Base-by-base conservation (phyloP, 805 yeast genomes). In the Yamadazyma sp. region DNA sequence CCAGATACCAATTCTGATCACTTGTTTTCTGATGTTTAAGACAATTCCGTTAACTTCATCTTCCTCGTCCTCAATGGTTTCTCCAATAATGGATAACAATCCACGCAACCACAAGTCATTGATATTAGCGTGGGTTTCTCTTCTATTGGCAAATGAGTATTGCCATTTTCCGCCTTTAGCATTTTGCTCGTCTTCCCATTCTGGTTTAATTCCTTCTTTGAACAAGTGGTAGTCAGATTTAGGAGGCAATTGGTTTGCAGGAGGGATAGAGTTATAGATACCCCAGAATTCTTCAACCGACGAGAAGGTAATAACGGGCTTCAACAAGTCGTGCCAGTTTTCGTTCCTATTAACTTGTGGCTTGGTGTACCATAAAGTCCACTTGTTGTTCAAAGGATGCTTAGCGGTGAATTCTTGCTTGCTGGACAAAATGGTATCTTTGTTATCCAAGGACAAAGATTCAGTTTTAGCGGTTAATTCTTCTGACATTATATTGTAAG, bases 241-340 rank as follows among this genome's bases (percentile, higher is more conserved):
- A 55, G 83, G 59, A 52, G 98, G 98, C 59, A 93, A 75, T 59
- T 89, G 96, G 46, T 80, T 78, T 35, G 95, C 96, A 53, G 80
- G 80, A 50, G 98, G 98, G 53, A 93, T 82, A 28, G 95, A 84
- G 66, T 93, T 90, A 73, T 80, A 85, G 49, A 91, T 84, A 17
- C 98, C 99, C 99, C 99, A 93, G 71, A 93, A 93, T 64, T 91
- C 97, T 71, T 93, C 99, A 36, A 93, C 98, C n/a, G 96, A 80
- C 38, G 81, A 77, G 54, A 93, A 88, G 16, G 95, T 79, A 52
- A 89, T 91, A 35, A 93, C 95, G 41, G 96, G 95, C 70, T 89
- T 89, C 57, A 93, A 75, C 49, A 89, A 75, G 57, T 90, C 95
- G 38, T 87, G 77, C 98, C 98, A 91, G 54, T 87, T 80, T 67